Evolutionary conservation across 2,329 filamentous ascomycete genomes (phyloP).

Genomic region (Aureobasidium sp.): DNA sequence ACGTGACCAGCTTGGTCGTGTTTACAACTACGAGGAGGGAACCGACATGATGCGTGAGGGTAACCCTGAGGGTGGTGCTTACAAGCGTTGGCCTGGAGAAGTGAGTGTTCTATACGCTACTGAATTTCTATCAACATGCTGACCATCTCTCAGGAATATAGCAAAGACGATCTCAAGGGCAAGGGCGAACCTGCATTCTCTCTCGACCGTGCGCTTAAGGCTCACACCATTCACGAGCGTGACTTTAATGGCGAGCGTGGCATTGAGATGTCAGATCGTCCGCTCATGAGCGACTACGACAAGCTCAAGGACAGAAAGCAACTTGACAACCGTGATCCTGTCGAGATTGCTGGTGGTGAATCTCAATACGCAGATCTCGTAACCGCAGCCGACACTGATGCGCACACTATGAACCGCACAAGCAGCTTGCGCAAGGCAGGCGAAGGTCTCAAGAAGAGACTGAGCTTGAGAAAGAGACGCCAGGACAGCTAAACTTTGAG

Average conservation of each 20-base stretch:
- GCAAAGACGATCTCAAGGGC: constrained; percentile 71
- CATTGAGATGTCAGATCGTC: constrained; percentile 39
- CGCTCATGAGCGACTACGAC: constrained; percentile 33
- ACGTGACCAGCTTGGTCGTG: constrained; percentile 59
- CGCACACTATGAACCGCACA: constrained; percentile 24
- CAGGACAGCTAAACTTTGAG: not conserved
- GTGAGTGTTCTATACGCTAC: constrained; percentile 49
- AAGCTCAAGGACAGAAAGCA: constrained; percentile 23
- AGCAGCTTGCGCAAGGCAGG: constrained; percentile 30
- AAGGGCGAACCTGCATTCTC: constrained; percentile 72
- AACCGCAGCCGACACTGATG: constrained; percentile 23
- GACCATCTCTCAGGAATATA: constrained; percentile 46
- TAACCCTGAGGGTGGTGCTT: constrained; percentile 63
- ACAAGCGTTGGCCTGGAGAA: constrained; percentile 65
- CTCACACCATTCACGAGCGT: constrained; percentile 41
- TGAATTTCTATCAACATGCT: not conserved
- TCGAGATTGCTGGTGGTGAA: constrained; percentile 29
- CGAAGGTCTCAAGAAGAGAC: constrained; percentile 40
- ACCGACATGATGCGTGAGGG: constrained; percentile 73
- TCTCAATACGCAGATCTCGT: constrained; percentile 27
- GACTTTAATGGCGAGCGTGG: constrained; percentile 27
- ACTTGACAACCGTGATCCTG: constrained; percentile 26
- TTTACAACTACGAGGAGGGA: constrained; percentile 78
- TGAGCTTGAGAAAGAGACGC: constrained; percentile 36
- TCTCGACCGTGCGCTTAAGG: constrained; percentile 60